phyloP scores from a whole-genome alignment of 441 rosid species.

The Isatis lusitanica region DNA sequence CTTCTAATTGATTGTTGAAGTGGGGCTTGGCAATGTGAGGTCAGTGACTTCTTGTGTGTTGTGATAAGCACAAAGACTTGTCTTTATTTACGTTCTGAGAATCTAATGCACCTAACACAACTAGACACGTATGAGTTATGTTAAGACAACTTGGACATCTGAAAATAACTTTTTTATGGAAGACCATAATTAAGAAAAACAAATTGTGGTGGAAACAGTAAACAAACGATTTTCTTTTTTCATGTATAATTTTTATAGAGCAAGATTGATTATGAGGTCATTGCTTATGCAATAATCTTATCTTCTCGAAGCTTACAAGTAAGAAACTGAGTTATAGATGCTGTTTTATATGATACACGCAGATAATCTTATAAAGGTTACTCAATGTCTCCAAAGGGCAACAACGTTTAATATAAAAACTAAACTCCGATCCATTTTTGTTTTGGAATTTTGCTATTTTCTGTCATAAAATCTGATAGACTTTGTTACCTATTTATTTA shows the following conservation, averaged over 20 bases:
- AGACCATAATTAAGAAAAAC: not conserved
- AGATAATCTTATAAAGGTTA: not conserved
- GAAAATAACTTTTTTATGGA: not conserved
- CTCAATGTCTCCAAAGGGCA: not conserved
- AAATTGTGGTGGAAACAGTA: not conserved
- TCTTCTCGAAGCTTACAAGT: not conserved
- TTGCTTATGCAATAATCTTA: conserved; percentile 3
- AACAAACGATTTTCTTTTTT: not conserved
- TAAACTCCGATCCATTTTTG: not conserved
- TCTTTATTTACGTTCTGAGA: conserved; percentile 2
- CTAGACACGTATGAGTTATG: not conserved
- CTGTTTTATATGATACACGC: not conserved
- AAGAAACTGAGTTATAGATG: not conserved
- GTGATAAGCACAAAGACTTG: not conserved
- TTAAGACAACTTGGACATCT: not conserved
- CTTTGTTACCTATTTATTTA: not conserved
- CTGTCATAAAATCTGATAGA: not conserved
- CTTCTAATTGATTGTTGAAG: not conserved
- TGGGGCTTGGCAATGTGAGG: not conserved
- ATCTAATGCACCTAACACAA: not conserved
- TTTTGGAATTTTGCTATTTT: not conserved
- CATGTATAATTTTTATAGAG: not conserved
- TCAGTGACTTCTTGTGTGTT: not conserved
- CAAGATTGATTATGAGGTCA: not conserved
- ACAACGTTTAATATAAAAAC: not conserved